phyloP scores from a whole-genome alignment of 768 basidiomycete genomes.

The Mrakia frigida region DNA sequence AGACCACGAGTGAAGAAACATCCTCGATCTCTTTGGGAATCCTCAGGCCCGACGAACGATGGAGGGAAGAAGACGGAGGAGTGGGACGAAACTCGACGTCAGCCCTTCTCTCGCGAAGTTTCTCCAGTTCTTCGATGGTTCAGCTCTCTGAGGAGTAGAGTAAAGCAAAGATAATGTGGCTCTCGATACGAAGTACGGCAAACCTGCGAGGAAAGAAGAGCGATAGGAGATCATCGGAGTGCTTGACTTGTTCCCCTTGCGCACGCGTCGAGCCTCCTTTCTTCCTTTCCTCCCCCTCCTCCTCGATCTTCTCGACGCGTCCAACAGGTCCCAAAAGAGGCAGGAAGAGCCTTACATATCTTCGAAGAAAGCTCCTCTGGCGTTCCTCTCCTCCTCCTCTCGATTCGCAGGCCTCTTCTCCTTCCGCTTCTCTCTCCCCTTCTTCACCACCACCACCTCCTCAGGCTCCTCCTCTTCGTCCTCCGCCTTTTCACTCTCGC shows the following conservation, averaged over 20 bases:
- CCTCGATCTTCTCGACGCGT: not conserved
- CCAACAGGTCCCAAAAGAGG: not conserved
- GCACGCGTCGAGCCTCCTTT: not conserved
- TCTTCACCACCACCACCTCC: conserved; percentile 34
- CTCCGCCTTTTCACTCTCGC: conserved; percentile 25
- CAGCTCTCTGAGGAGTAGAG: too few species aligned
- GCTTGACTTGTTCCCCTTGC: too few species aligned
- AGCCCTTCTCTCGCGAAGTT: too few species aligned
- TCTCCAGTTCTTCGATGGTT: too few species aligned
- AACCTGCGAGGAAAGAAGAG: too few species aligned
- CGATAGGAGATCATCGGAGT: too few species aligned
- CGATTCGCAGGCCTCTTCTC: conserved; percentile 52
- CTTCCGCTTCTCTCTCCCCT: conserved; percentile 54
- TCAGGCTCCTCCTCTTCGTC: conserved; percentile 32
- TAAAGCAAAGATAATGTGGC: too few species aligned
- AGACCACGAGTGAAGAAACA: too few species aligned
- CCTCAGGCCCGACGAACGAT: not conserved
- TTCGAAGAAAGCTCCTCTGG: conserved; percentile 34
- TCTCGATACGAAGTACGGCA: too few species aligned
- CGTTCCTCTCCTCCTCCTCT: conserved; percentile 37
- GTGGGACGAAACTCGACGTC: too few species aligned
- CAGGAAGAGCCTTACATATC: not conserved
- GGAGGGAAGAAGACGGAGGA: too few species aligned
- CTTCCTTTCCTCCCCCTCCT: not conserved
- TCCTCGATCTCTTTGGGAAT: not conserved